Evolutionary conservation across 2,329 filamentous ascomycete genomes (phyloP), one percentile per base, ranked within the genome.

Genomic region (Nigrospora sphaerica): DNA sequence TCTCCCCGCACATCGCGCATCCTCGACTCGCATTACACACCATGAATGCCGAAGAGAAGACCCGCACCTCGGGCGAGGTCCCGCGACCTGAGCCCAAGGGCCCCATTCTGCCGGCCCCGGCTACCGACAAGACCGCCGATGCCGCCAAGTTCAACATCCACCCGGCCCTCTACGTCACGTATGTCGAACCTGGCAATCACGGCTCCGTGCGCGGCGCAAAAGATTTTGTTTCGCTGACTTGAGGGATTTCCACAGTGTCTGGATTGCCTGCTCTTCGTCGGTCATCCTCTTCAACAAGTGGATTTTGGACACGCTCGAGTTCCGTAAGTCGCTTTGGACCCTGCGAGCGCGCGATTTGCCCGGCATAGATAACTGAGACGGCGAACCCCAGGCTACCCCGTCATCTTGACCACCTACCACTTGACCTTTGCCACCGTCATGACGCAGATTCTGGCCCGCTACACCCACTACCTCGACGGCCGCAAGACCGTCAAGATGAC

Each of bases 271-370:
- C 66, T 95, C 88, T 62, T 95, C 90, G 38, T 88, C 86, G 59
- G 90, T 97, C 63, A 98, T 98, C 66, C 77, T 98, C 52, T 97
- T 96, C 85, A 97, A 98, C 83, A 98, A 98, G 81, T 95, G 88
- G 82, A 89, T 98, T 61, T 79, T 97, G 52, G 84, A 92, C 61
- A 91, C 85, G 35, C 78, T 85, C 52, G 78, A 88, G 53, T 96
- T 96, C 75, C 80, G 85, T 88, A 77, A 75, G 83, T 66, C 54
- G 33, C 41, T 32, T 38, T 46, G 44, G 33, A 39, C 37, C 44
- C 23, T 28, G 23, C 23, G 23, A 28, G 23, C 17, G n/a, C 14
- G 23, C 23, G 6, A 28, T 28, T 28, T 10, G 23, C 23, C 23
- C 7, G 23, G 23, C 7, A 6, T 28, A 9, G 23, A 28, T 28